Evolutionary conservation across 306 rosid species (phyloP), one percentile per base, ranked within the genome.

Genomic region (Pachyrhizus erosus): DNA sequence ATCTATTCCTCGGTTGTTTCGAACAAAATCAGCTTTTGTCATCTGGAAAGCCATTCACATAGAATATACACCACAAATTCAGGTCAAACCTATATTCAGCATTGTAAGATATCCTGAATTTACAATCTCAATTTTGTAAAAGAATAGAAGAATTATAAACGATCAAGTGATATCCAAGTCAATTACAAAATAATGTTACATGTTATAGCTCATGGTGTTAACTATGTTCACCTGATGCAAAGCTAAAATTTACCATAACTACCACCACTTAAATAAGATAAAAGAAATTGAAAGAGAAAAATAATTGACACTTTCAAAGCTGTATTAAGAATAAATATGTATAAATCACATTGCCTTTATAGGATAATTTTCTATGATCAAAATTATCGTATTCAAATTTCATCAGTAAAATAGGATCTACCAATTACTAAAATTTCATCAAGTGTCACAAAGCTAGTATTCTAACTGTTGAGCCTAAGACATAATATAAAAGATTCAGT

Each of bases 1-100:
- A 79, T 96, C 99, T 84, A 96, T 96, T 71, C 98, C 98, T 80
- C 98, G 94, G 80, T 96, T 96, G 85, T 96, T 96, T 67, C 98
- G 97, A 65, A 96, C 65, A 88, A 96, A 96, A 89, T 96, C 99
- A 80, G 97, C 93, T 89, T 92, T 92, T 40, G 94, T 91, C 99
- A 96, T 96, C 99, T 96, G 89, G 61, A 86, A 81, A 71, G 69
- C 54, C 91, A 89, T 69, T 76, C 86, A 84, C 64, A 71, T 61
- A 69, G 26, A 78, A 73, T 78, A 68, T 70, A 80, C 77, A 85
- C 83, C 84, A 91, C 77, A 67, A 21, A 49, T 78, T 64, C 26
- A 51, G 62, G 61, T 80, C 86, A 80, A 77, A 60, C 73, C 60
- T 58, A 18, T 42, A 73, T 74, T 79, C 48, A 78, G 76, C 70